A percentile compares a stretch with the other conserved stretches of the same genome.
Conservation (phyloP, 306 rosid genomes). For the Corylus heterophylla region DNA sequence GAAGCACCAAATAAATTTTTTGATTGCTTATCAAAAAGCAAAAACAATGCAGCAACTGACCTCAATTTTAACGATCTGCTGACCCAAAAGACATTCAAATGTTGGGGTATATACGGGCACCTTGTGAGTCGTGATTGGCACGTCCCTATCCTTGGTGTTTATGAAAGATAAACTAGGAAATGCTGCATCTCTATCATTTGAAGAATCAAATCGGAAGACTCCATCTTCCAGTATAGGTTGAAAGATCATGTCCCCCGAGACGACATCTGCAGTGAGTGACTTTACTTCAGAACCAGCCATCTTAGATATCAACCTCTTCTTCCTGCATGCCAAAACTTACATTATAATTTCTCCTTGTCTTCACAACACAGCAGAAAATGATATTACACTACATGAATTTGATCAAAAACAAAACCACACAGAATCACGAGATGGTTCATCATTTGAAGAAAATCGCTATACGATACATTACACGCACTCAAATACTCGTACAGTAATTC, state of each 20-base stretch:
- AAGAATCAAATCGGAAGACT: conserved; percentile 87
- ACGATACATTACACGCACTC: no score
- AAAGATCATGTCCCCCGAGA: conserved; percentile 65
- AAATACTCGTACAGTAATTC: no score
- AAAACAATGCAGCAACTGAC: conserved; percentile 38
- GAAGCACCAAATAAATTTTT: neutral
- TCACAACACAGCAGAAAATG: neutral
- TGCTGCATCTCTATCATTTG: conserved; percentile 59
- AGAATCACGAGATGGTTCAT: neutral
- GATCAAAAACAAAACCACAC: neutral
- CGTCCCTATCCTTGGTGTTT: conserved; percentile 59
- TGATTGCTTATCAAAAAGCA: no score
- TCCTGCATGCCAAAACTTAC: conserved; percentile 42
- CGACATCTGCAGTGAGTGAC: conserved; percentile 34
- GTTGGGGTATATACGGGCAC: conserved; percentile 58
- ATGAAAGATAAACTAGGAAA: conserved; percentile 73
- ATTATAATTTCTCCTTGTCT: neutral
- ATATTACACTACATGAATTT: neutral
- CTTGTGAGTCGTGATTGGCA: conserved; percentile 43
- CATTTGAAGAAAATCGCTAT: no score
- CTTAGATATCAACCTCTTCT: conserved; percentile 39
- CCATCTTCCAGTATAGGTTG: conserved; percentile 77
- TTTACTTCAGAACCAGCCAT: conserved; percentile 51
- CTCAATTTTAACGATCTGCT: conserved; percentile 78
- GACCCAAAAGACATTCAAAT: conserved; percentile 53